phyloP scores from a whole-genome alignment of 2,329 filamentous ascomycete genomes.

The Penicillium sp. region DNA sequence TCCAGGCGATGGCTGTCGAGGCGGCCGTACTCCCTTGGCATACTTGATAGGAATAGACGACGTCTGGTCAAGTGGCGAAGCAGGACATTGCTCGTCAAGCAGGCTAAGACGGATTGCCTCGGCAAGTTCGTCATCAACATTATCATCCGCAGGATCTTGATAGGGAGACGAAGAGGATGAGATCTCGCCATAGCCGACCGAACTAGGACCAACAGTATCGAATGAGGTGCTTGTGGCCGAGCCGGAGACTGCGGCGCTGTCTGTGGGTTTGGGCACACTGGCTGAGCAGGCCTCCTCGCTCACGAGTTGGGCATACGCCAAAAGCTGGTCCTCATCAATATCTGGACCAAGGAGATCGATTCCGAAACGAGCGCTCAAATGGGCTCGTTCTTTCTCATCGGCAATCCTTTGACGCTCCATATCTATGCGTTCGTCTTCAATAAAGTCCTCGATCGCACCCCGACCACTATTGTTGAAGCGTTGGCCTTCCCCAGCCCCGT shows the following conservation, averaged over 20 bases:
- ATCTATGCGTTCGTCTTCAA: constrained; percentile 79
- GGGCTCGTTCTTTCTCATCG: constrained; percentile 64
- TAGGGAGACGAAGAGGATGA: constrained; percentile 38
- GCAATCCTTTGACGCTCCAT: constrained; percentile 69
- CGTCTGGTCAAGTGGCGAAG: constrained; percentile 8
- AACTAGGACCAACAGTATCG: constrained; percentile 36
- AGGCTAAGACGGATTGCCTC: constrained; percentile 60
- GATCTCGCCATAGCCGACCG: constrained; percentile 27
- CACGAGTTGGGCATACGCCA: constrained; percentile 62
- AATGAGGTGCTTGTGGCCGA: constrained; percentile 41
- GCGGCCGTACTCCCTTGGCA: constrained; percentile 25
- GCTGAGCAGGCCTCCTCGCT: constrained; percentile 57
- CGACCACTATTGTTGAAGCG: constrained; percentile 62
- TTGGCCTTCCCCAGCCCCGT: constrained; percentile 52
- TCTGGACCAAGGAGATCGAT: constrained; percentile 65
- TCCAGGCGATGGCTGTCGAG: constrained; percentile 18
- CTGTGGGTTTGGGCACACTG: constrained; percentile 48
- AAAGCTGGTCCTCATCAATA: constrained; percentile 59
- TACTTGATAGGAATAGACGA: constrained; percentile 37
- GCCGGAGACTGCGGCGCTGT: constrained; percentile 34
- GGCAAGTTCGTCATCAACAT: constrained; percentile 57
- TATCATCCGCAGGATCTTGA: constrained; percentile 44
- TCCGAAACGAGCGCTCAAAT: constrained; percentile 77
- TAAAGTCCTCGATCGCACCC: constrained; percentile 73
- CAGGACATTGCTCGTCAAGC: constrained; percentile 32